phyloP scores from a whole-genome alignment of 2,329 filamentous ascomycete species.

The Aspergillus floridensis region DNA sequence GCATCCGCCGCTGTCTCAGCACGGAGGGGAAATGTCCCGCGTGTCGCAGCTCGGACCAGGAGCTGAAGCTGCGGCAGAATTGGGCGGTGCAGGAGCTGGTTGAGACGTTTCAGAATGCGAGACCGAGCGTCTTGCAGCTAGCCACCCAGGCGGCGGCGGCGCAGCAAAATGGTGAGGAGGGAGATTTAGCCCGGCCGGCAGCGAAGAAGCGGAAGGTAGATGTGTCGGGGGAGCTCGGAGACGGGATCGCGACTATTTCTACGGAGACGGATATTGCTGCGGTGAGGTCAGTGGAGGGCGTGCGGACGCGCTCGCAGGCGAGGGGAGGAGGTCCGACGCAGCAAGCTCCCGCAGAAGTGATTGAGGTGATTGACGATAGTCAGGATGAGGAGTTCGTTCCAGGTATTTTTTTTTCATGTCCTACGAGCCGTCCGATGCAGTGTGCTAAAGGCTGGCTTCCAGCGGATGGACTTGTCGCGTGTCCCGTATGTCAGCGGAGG shows the following conservation, averaged over 20 bases:
- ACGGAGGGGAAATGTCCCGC: slow-evolving; percentile 83
- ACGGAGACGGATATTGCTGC: neutral
- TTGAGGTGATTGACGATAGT: slow-evolving; percentile 40
- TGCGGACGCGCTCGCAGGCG: slow-evolving; percentile 37
- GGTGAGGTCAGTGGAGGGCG: slow-evolving; percentile 18
- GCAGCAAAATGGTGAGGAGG: slow-evolving; percentile 46
- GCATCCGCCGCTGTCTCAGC: slow-evolving; percentile 82
- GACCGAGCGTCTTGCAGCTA: slow-evolving; percentile 62
- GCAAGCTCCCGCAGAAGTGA: slow-evolving; percentile 8
- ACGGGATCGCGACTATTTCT: slow-evolving; percentile 14
- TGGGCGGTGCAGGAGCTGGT: slow-evolving; percentile 82
- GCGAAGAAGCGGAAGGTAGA: slow-evolving; percentile 39
- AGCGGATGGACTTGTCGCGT: slow-evolving; percentile 76
- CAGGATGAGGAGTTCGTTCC: slow-evolving; percentile 41
- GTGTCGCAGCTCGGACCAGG: slow-evolving; percentile 76
- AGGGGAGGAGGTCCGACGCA: slow-evolving; percentile 19
- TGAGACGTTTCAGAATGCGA: slow-evolving; percentile 67
- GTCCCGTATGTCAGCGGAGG: slow-evolving; percentile 73
- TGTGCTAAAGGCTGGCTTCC: slow-evolving; percentile 14
- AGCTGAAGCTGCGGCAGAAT: slow-evolving; percentile 79
- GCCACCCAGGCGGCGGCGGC: slow-evolving; percentile 56
- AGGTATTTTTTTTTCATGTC: slow-evolving; percentile 24
- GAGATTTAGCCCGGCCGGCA: slow-evolving; percentile 28
- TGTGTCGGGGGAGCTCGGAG: slow-evolving; percentile 35
- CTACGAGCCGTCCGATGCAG: neutral